Evolutionary conservation across 2,329 filamentous ascomycete genomes (phyloP).

Genomic region (Exophiala sp.): DNA sequence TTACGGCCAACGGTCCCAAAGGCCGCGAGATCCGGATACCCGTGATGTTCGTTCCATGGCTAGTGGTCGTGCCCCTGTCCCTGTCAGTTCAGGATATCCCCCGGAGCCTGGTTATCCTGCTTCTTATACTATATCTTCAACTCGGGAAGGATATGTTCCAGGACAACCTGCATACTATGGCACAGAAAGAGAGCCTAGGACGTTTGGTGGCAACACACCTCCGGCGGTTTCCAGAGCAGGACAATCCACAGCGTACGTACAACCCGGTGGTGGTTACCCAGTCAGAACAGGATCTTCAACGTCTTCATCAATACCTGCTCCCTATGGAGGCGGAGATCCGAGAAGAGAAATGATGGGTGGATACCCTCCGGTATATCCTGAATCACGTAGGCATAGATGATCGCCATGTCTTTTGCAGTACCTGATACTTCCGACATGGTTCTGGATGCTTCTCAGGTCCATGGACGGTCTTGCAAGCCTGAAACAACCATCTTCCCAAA

Average conservation of each 20-base stretch:
- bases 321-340: slow-evolving; percentile 11
- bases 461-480: neutral
- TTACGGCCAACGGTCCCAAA: slow-evolving; percentile 11
- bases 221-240: slow-evolving; percentile 19
- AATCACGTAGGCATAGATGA: slow-evolving; percentile 19
- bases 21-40: slow-evolving; percentile 19
- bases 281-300: slow-evolving; percentile 19
- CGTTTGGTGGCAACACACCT: slow-evolving; percentile 19
- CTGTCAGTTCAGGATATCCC: slow-evolving; percentile 18
- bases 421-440: slow-evolving; percentile 3
- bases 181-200: slow-evolving; percentile 25
- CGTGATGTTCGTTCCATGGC: slow-evolving; percentile 17
- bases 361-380: slow-evolving; percentile 16
- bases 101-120: slow-evolving; percentile 23
- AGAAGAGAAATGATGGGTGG: slow-evolving; percentile 20
- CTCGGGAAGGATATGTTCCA: slow-evolving; percentile 13
- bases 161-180: slow-evolving; percentile 22
- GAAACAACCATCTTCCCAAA: neutral
- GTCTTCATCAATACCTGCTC: slow-evolving; percentile 15
- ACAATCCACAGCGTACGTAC: slow-evolving; percentile 17
- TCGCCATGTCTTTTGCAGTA: slow-evolving; percentile 2
- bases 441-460: slow-evolving; percentile 1
- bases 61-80: slow-evolving; percentile 14
- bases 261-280: slow-evolving; percentile 12
- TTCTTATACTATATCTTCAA: slow-evolving; percentile 23